Evolutionary conservation across 768 basidiomycete species (phyloP), one percentile per base, ranked within the genome.

Genomic region (Naganishia antarctica): DNA sequence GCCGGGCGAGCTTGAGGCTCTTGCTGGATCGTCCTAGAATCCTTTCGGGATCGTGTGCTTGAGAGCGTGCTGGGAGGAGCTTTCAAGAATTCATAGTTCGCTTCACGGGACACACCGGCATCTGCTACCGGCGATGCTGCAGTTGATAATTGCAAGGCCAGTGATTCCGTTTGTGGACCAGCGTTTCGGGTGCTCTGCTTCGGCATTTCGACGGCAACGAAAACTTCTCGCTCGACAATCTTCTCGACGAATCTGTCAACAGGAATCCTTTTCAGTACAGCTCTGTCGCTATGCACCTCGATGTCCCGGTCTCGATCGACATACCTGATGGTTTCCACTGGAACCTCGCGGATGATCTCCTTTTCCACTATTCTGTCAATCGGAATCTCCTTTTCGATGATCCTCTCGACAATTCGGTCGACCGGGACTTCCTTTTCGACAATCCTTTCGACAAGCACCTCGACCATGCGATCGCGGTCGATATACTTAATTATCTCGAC

Each of bases 61-160:
- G 51, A 37, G 8, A 23, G 23, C 2, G 44, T 26, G 7, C 32
- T 12, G 15, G 63, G 63, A 4, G 74, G 74, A 29, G 71, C 72
- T 58, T 74, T 76, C 58, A 77, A 73, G 76, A 77, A 77, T 32
- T 77, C 76, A 67, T 76, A 74, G 53, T 71, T 74, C 28, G 70
- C 41, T 23, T 73, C 74, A n/a, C 70, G 60, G 74, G 71, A 73
- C 43, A 77, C 62, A 13, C 70, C 68, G 6, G 72, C 41, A 49
- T 74, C 73, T 3, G 71, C 60, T 0, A 73, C 32, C 21, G 70
- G 69, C 28, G 67, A 60, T 37, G 46, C 59, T 1, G 63, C 40
- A 16, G 64, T 65, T 15, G 61, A 28, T 13, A 64, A 63, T 32
- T 61, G 50, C 3, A 65, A 37, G 21, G 69, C 65, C 23, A 70